Percentiles rank a stretch among this genome's conserved stretches.
phyloP scores from a whole-genome alignment of 2,329 filamentous ascomycete genomes.

The Botrytis pseudocinerea region DNA sequence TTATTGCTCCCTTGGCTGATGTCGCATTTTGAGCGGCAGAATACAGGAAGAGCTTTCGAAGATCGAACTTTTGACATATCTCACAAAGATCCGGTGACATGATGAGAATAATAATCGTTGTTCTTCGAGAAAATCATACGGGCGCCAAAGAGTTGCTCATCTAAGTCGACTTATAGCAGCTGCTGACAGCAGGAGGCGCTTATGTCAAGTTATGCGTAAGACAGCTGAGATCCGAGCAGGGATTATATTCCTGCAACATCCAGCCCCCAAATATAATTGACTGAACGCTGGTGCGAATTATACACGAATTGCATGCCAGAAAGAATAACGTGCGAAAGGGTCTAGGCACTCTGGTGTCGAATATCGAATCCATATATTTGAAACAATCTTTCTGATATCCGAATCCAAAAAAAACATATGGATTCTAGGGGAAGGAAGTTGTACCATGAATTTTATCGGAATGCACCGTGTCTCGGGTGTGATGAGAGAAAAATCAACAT shows the following conservation, averaged over 20 bases:
- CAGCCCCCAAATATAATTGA: neutral
- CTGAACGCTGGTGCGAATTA: too few species aligned
- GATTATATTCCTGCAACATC: neutral
- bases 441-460: neutral
- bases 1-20: slow-evolving; percentile 6
- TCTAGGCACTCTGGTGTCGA: neutral
- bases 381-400: neutral
- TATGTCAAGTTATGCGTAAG: neutral
- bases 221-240: slow-evolving; percentile 7
- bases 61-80: slow-evolving; percentile 11
- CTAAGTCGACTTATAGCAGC: neutral
- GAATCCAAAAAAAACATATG: neutral
- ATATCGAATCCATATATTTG: neutral
- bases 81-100: slow-evolving; percentile 16
- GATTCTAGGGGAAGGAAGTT: neutral
- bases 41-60: slow-evolving; percentile 19
- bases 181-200: slow-evolving; percentile 7
- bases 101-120: too few species aligned
- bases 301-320: neutral
- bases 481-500: neutral
- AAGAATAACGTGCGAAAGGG: neutral
- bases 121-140: neutral
- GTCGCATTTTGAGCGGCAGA: slow-evolving; percentile 14
- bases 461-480: neutral
- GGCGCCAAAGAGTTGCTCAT: neutral